Percentiles rank a stretch among this genome's conserved stretches.
Evolutionary conservation across 768 basidiomycete species (phyloP).

Genomic region (Kwoniella pini): DNA sequence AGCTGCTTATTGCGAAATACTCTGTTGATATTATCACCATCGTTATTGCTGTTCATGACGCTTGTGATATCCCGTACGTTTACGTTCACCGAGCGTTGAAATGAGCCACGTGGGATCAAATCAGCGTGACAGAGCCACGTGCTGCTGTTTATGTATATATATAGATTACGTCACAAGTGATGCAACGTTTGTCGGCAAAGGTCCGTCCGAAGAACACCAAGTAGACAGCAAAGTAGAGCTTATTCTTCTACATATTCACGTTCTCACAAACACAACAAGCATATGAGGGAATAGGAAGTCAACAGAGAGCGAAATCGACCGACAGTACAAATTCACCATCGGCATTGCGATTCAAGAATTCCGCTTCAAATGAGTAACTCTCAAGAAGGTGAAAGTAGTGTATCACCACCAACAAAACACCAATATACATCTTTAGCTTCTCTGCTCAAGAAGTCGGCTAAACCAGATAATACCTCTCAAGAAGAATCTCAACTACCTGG

Average conservation of each 20-base stretch:
- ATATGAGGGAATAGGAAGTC: no score
- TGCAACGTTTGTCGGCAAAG: background rate
- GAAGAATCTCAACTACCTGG: conserved; percentile 6
- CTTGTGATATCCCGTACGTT: background rate
- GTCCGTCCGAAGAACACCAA: background rate
- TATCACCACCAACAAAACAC: conserved; percentile 26
- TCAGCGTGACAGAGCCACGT: no score
- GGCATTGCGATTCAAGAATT: no score
- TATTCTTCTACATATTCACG: background rate
- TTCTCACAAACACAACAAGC: background rate
- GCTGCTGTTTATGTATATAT: no score
- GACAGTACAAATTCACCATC: no score
- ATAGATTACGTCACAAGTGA: background rate
- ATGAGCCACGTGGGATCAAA: no score
- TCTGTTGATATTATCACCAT: no score
- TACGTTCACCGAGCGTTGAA: no score
- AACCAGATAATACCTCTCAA: conserved; percentile 5
- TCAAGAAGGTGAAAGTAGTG: conserved; percentile 1
- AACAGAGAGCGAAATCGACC: no score
- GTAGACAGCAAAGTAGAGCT: background rate
- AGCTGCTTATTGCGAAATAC: no score
- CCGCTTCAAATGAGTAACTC: no score
- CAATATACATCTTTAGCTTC: conserved; percentile 52
- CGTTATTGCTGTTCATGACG: background rate
- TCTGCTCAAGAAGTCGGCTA: conserved; percentile 31